Evolutionary conservation across 208 protist species (phyloP).

Genomic region (Willaertia magna): DNA sequence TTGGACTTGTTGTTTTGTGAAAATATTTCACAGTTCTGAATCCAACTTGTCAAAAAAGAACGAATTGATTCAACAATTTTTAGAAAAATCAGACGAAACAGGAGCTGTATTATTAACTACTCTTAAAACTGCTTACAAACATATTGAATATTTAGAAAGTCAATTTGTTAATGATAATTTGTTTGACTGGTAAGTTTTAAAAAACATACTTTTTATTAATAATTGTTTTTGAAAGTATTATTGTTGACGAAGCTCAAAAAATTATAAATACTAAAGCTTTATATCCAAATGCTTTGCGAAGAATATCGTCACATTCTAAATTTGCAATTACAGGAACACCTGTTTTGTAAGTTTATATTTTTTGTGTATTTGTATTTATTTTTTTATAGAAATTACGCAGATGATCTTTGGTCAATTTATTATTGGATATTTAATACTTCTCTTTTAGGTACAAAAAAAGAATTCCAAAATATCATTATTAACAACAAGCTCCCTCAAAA

Average conservation of each 20-base stretch:
- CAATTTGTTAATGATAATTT: background rate
- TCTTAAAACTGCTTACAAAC: conserved; percentile 51
- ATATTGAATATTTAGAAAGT: background rate
- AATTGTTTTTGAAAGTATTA: conserved; percentile 26
- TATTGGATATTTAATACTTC: conserved; percentile 92
- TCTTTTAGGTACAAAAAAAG: conserved; percentile 32
- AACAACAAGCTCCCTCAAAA: background rate
- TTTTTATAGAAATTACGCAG: too few species aligned
- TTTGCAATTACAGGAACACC: conserved; percentile 63
- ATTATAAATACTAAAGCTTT: conserved; percentile 83
- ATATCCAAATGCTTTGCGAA: conserved; percentile 77
- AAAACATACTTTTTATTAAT: background rate
- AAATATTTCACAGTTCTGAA: conserved; percentile 26
- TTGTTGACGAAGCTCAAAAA: conserved; percentile 94
- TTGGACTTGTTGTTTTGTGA: conserved; percentile 58
- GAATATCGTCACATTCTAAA: conserved; percentile 70
- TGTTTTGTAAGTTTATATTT: too few species aligned
- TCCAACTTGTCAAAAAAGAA: conserved; percentile 27
- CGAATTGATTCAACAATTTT: conserved; percentile 33
- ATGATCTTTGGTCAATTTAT: conserved; percentile 96
- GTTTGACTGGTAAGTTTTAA: background rate
- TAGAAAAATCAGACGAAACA: background rate
- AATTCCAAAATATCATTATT: background rate
- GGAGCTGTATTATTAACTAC: conserved; percentile 74
- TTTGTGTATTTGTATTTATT: too few species aligned